Evolutionary conservation across 768 basidiomycete species (phyloP), one percentile per base, ranked within the genome.

Genomic region (Polyporus arcularius): DNA sequence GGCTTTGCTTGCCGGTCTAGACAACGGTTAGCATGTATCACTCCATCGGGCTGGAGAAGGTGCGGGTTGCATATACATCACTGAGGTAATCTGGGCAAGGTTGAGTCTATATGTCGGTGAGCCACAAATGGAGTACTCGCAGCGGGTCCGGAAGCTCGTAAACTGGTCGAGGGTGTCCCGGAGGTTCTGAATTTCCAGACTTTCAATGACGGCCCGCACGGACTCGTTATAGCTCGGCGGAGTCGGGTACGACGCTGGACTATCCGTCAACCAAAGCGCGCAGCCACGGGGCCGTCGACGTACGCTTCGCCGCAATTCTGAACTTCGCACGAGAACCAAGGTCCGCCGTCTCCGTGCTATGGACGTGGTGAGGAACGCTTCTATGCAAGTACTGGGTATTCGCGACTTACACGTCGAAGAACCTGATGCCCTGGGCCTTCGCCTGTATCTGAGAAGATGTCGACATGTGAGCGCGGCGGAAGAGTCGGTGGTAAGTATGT

Each of bases 1-100:
- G 92, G 67, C 89, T 91, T 72, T 91, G 72, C 68, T 69, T 84
- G 31, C 92, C 92, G n/a, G 85, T 88, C 90, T 93, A 60, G 16
- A 48, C 16, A 40, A 21, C 5, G 47, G 59, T 50, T 59, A 15
- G 58, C 30, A 26, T 39, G 8, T n/a, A 11, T 41, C 43, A 4
- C n/a, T n/a, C n/a, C n/a, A n/a, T n/a, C n/a, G n/a, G 26, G 32
- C 16, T 41, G n/a, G 52, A 26, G n/a, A 12, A 30, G 15, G 40
- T 10, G 46, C 6, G 3, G 1, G 38, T 47, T n/a, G 28, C 16
- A 38, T 39, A 56, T 73, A 92, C 91, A 68, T 89, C 82, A 76
- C 89, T 91, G 53, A 87, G 88, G 71, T 89, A 89, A 69, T 87
- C 87, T 89, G 18, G 66, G 55, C 56, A 49, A 48, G 47, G 46